Conservation (phyloP, 768 basidiomycete genomes). For the Rhizopogon sp. region DNA sequence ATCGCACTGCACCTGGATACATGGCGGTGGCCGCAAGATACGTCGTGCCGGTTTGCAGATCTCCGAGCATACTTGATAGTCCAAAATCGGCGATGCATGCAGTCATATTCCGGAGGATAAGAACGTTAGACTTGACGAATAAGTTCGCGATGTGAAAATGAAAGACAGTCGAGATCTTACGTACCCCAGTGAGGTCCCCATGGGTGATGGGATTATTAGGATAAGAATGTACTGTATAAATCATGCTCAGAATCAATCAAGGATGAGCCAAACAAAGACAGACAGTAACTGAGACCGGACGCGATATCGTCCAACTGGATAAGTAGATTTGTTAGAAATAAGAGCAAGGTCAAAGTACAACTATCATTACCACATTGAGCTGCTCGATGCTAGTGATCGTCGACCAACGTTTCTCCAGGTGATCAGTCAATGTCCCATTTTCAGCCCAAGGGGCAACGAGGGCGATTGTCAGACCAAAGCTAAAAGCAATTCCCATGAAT, state of each 20-base stretch:
- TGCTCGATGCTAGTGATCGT: background rate
- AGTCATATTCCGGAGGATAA: constrained; percentile 33
- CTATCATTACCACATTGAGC: background rate
- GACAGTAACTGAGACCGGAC: constrained; percentile 6
- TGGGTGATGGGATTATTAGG: constrained; percentile 7
- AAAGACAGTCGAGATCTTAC: background rate
- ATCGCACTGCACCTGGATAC: constrained; percentile 34
- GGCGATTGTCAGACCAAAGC: constrained; percentile 16
- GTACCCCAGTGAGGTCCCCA: constrained; percentile 22
- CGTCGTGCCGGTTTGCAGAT: constrained; percentile 26
- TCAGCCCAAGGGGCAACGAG: constrained; percentile 19
- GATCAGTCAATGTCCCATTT: constrained; percentile 10
- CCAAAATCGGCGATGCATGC: constrained; percentile 40
- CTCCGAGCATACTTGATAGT: constrained; percentile 31
- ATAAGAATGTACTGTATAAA: constrained; percentile 4
- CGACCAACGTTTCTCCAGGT: background rate
- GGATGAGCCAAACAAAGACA: background rate
- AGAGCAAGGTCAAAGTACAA: background rate
- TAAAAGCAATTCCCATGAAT: constrained; percentile 14
- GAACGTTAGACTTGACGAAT: constrained; percentile 10
- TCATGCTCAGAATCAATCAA: background rate
- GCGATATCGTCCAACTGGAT: constrained; percentile 1
- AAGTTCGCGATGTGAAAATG: background rate
- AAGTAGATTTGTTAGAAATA: background rate
- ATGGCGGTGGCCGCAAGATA: constrained; percentile 23